phyloP scores from a whole-genome alignment of 225 moss, liverwort and hornwort genomes.

The Neckera pumila region DNA sequence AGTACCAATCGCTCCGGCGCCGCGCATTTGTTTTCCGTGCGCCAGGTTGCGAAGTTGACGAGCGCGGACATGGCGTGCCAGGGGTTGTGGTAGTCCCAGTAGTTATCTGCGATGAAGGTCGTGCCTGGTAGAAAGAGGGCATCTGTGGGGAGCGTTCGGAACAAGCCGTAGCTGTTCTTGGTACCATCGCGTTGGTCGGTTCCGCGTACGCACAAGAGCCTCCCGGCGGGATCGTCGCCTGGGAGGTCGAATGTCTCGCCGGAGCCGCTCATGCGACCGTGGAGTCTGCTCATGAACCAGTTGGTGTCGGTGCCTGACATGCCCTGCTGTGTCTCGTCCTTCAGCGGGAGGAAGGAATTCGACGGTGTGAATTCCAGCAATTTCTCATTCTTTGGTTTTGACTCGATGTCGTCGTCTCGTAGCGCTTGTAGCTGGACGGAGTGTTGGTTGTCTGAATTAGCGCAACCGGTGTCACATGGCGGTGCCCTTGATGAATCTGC shows the following conservation, averaged over 20 bases:
- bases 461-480: not conserved
- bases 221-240: slow-evolving; percentile 25
- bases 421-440: not conserved
- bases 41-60: slow-evolving; percentile 55
- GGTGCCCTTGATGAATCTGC: not conserved
- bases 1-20: slow-evolving; percentile 44
- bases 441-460: not conserved
- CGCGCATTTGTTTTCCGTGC: slow-evolving; percentile 27
- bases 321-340: slow-evolving; percentile 32
- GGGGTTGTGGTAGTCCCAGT: slow-evolving; percentile 75
- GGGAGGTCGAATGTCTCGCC: slow-evolving; percentile 72
- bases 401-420: not conserved
- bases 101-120: slow-evolving; percentile 71
- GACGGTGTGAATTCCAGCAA: not conserved
- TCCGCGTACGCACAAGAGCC: slow-evolving; percentile 61
- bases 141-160: slow-evolving; percentile 17
- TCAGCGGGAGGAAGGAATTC: slow-evolving; percentile 44
- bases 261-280: not conserved
- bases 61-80: slow-evolving; percentile 87
- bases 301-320: slow-evolving; percentile 22
- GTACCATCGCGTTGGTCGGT: slow-evolving; percentile 35
- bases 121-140: slow-evolving; percentile 31
- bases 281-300: slow-evolving; percentile 87
- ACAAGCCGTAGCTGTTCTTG: slow-evolving; percentile 66
- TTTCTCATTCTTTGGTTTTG: slow-evolving; percentile 3